Base-by-base conservation (phyloP, 1,139 yeast species). In the Magnusiomyces magnusii region DNA sequence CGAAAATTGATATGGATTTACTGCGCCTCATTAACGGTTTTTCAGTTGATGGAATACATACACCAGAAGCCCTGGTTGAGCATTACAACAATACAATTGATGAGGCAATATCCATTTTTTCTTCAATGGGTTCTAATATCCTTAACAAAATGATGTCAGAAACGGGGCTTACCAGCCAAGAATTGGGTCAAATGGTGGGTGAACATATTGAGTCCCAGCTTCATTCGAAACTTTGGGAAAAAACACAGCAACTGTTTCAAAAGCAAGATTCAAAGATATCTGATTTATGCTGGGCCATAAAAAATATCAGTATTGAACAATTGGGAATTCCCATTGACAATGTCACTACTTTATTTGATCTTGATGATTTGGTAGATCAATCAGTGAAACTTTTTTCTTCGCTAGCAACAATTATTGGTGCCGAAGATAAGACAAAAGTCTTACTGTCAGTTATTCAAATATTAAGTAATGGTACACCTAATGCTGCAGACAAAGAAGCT, bases 141-240 rank as follows among this genome's bases (percentile, higher is more conserved):
- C 63, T 75, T 10, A 66, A 71, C 13, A 65, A 70, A 2, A 59
- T 72, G 47, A 71, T 75, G 1, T 59, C 65, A 5, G 72, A 74
- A 17, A 61, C 65, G 17, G 67, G 68, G 55, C 82, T 85, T 0
- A 75, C 75, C 0, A 69, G 84, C 2, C 85, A 86, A 2, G 75
- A 72, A 41, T 63, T 73, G 81, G 65, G 82, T 77, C 66, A 77
- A 75, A 61, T 75, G 83, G 58, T 89, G 0, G 86, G 84, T 65
- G 84, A 83, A 59, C 87, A 87, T 64, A 84, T 88, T 15, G 96
- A 90, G 64, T 67, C 80, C 60, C 84, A 84, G 62, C 69, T 88
- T 25, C 86, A 84, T 67, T 87, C 83, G 52, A 67, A 52, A 58
- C 68, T 59, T 70, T 75, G 68, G 75, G 73, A 60, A 58, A 66